phyloP scores from a whole-genome alignment of 2,329 filamentous ascomycete genomes.

The Clarireedia paspali region DNA sequence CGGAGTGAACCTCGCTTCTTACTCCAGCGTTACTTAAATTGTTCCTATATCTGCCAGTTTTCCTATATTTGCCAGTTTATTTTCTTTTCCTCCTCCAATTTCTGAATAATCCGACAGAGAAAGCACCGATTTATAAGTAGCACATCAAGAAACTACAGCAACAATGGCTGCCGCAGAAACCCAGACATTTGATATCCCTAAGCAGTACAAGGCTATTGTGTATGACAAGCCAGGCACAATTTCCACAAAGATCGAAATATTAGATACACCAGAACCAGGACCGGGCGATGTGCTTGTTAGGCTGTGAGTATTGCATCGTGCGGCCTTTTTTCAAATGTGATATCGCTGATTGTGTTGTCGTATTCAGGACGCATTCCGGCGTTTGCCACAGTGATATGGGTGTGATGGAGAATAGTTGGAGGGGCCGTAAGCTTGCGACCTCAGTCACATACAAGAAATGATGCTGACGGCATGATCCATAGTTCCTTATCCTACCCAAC shows the following conservation, averaged over 20 bases:
- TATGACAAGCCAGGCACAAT: conserved; percentile 60
- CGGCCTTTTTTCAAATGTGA: not conserved
- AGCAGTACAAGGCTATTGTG: conserved; percentile 54
- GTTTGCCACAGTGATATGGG: conserved; percentile 59
- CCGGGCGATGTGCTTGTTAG: conserved; percentile 55
- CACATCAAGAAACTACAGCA: conserved; percentile 3
- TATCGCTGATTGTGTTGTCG: conserved; percentile 1
- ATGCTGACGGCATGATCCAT: conserved; percentile 36
- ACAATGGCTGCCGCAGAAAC: conserved; percentile 22
- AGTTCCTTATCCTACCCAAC: conserved; percentile 50
- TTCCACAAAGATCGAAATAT: conserved; percentile 54
- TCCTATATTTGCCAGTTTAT: too few relatives aligned
- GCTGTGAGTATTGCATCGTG: conserved; percentile 34
- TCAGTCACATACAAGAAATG: conserved; percentile 5
- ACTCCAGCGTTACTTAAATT: too few relatives aligned
- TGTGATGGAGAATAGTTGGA: conserved; percentile 41
- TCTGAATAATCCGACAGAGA: too few relatives aligned
- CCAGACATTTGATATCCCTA: conserved; percentile 37
- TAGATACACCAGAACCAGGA: conserved; percentile 58
- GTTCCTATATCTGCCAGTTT: too few relatives aligned
- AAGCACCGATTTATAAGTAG: not conserved
- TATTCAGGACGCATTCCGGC: conserved; percentile 48
- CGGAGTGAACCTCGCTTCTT: too few relatives aligned
- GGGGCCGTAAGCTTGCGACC: conserved; percentile 19
- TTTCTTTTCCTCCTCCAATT: too few relatives aligned